Evolutionary conservation across 2,329 filamentous ascomycete genomes (phyloP).

Genomic region (Thelonectria rubi): DNA sequence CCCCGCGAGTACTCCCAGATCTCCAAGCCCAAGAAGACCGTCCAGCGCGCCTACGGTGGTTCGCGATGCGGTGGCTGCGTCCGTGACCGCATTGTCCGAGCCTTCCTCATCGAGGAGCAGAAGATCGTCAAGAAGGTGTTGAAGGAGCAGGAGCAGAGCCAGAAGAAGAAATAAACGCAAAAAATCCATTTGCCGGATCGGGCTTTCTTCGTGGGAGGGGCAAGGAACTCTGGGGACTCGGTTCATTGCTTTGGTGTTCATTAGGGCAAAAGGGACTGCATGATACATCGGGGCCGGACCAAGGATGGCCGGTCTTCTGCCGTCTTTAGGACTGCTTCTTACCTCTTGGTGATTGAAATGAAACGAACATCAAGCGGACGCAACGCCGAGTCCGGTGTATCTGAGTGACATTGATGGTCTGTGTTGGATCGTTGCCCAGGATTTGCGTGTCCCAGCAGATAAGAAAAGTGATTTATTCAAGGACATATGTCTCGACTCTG

Average conservation of each 20-base stretch:
- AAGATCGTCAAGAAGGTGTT: conserved; percentile 99
- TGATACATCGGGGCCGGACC: conserved; percentile 53
- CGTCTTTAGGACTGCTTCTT: conserved; percentile 54
- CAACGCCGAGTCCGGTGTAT: conserved; percentile 34
- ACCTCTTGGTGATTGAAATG: conserved; percentile 59
- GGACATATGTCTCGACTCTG: neutral
- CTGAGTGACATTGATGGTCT: conserved; percentile 32
- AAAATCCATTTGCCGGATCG: conserved; percentile 45
- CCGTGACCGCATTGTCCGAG: conserved; percentile 95
- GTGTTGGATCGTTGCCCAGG: neutral
- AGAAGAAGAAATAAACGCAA: conserved; percentile 73
- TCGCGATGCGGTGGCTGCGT: conserved; percentile 99
- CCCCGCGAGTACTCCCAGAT: conserved; percentile 97
- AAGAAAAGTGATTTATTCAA: neutral
- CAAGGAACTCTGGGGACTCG: conserved; percentile 49
- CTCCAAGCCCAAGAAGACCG: conserved; percentile 99
- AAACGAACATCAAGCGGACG: conserved; percentile 53
- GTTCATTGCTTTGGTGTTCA: conserved; percentile 65
- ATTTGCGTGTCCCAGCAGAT: neutral
- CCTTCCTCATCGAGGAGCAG: conserved; percentile 99
- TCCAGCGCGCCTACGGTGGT: conserved; percentile 97
- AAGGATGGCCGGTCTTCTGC: conserved; percentile 55
- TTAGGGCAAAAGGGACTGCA: conserved; percentile 60
- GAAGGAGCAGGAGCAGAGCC: conserved; percentile 90
- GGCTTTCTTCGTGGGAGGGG: conserved; percentile 48